Base-by-base conservation (phyloP, 768 basidiomycete genomes). In the Naganishia vaughanmartiniae region DNA sequence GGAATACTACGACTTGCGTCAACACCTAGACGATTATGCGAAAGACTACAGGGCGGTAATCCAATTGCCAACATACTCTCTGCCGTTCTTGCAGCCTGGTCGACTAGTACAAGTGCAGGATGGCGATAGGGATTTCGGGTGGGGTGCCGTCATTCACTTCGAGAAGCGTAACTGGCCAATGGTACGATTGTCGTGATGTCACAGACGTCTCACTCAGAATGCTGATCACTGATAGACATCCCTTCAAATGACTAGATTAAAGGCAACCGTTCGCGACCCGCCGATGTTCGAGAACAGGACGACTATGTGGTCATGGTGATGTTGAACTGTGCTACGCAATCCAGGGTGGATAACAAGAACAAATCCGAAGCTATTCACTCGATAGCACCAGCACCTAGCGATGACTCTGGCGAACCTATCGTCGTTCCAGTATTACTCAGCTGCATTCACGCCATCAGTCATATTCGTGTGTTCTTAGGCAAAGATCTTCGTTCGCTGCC, bases 271-370 rank as follows among this genome's bases (percentile, higher is more conserved):
- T 85, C 86, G n/a, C 72, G 70, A 1, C 89, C 88, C 4, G 86
- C 85, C 69, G 82, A 86, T 17, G 90, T 92, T 48, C 87, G 90
- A 4, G 87, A 93, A 0, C 93, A 94, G 75, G 89, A 92, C 74
- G 91, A 92, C 76, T 98, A 95, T 78, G 87, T 98, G 73, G 84
- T 99, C 21, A 94, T 98, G 73, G 93, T 98, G 30, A 86, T 98
- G 15, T 84, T 98, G 31, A 87, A 91, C 73, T 90, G 91, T 74
- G 87, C 89, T 0, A 81, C 84, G 1, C 79, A 88, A 83, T 88
- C 14, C 90, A 90, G 73, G 63, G 75, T 66, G 72, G 73, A 48
- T 87, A 88, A 73, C 84, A 86, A 21, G 66, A 81, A 76, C 73
- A 70, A 84, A 83, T 70, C 84, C 77, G 63, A 77, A 85, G 86